Conservation (phyloP, 2,329 filamentous ascomycete genomes). For the Nemania diffusa region DNA sequence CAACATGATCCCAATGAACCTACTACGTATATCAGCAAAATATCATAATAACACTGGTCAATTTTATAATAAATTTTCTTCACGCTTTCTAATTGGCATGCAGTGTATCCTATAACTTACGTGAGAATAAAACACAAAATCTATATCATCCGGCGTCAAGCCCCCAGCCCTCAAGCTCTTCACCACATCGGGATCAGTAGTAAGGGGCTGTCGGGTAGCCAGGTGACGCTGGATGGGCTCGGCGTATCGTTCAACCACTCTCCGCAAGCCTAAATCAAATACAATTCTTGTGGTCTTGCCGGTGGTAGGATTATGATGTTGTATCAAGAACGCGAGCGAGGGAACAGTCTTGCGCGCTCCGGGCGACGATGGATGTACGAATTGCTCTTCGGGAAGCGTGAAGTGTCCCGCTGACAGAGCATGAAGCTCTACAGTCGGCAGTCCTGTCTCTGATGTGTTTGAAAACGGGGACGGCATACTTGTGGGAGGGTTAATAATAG, state of each 20-base stretch:
- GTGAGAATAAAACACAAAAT: slow-evolving; percentile 33
- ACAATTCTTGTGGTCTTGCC: slow-evolving; percentile 17
- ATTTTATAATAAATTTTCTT: neutral
- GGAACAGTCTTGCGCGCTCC: slow-evolving; percentile 26
- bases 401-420: slow-evolving; percentile 28
- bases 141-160: slow-evolving; percentile 23
- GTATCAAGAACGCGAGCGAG: slow-evolving; percentile 26
- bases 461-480: slow-evolving; percentile 1
- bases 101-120: slow-evolving; percentile 2
- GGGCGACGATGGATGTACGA: slow-evolving; percentile 11
- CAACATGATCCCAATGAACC: slow-evolving; percentile 34
- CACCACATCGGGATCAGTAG: slow-evolving; percentile 27
- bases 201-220: slow-evolving; percentile 24
- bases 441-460: neutral
- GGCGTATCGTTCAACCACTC: slow-evolving; percentile 15
- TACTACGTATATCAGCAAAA: slow-evolving; percentile 2
- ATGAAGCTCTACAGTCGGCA: slow-evolving; percentile 17
- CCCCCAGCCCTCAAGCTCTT: slow-evolving; percentile 21
- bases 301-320: slow-evolving; percentile 1
- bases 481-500: neutral
- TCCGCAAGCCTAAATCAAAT: slow-evolving; percentile 27
- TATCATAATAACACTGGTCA: neutral
- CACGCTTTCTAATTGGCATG: neutral
- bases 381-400: slow-evolving; percentile 31
- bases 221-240: slow-evolving; percentile 28